Evolutionary conservation across 495 filamentous ascomycete genomes (phyloP).

Genomic region (Sporormia fimetaria): DNA sequence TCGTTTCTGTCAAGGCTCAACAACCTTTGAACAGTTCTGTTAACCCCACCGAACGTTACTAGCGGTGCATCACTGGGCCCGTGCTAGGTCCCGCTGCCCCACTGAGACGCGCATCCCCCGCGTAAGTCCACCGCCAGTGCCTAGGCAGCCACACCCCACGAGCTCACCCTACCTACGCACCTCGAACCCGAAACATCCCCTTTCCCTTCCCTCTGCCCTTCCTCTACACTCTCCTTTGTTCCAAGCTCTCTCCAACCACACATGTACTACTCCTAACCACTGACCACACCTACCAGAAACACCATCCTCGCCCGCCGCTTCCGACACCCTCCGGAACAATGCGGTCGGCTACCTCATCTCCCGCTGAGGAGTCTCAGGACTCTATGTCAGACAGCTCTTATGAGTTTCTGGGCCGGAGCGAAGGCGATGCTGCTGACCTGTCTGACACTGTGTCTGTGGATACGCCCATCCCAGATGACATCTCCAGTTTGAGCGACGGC

Average conservation of each 20-base stretch:
- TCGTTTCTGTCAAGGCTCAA: too few relatives aligned
- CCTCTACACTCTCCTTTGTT: too few relatives aligned
- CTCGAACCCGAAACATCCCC: too few relatives aligned
- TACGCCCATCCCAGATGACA: slow-evolving; percentile 27
- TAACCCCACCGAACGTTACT: too few relatives aligned
- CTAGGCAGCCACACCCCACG: too few relatives aligned
- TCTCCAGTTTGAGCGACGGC: slow-evolving; percentile 17
- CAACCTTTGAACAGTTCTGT: too few relatives aligned
- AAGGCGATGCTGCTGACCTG: slow-evolving; percentile 19
- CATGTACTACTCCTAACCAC: slow-evolving; percentile 2
- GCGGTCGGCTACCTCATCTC: slow-evolving; percentile 13
- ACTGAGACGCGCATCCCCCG: too few relatives aligned
- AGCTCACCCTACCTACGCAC: too few relatives aligned
- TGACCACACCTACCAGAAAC: slow-evolving; percentile 1
- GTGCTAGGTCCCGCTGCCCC: too few relatives aligned
- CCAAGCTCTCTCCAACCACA: background rate
- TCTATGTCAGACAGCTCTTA: slow-evolving; percentile 26
- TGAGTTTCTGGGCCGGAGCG: slow-evolving; percentile 21
- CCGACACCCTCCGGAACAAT: slow-evolving; percentile 22
- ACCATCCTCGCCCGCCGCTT: slow-evolving; percentile 10
- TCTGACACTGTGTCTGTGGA: slow-evolving; percentile 25
- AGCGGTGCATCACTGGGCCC: too few relatives aligned
- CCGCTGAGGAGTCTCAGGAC: slow-evolving; percentile 11
- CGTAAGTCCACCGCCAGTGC: too few relatives aligned
- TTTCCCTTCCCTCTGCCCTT: too few relatives aligned